Base-by-base conservation (phyloP, 2,329 filamentous ascomycete genomes). In the Botrytis sinoallii region DNA sequence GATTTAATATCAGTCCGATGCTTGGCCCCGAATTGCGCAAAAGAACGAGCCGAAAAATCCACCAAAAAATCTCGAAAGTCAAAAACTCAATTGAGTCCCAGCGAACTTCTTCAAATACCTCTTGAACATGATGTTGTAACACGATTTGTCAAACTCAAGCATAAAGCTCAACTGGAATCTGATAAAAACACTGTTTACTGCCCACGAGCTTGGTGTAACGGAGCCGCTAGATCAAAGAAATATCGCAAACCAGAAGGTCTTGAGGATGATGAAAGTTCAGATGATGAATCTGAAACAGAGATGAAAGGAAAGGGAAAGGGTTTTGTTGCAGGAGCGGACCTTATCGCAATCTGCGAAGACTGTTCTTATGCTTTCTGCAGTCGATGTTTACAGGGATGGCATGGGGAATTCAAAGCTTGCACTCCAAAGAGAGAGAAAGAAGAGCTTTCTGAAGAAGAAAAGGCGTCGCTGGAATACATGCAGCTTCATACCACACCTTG, bases 141-240 rank as follows among this genome's bases (percentile, higher is more conserved):
- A 79, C 91, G 96, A 72, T 99, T 97, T 81, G 93, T 97, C 7
- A 90, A 90, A 55, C 87, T 98, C 75, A 98, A 96, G 84, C 93
- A 97, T 80, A 98, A 98, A 84, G 93, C 92, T 77, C 92, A 94
- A 81, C 88, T 98, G 4, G 96, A 98, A 82, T 91, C 93, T 0
- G 95, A 98, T 83, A 97, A 95, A 80, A 92, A 91, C 74, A 98
- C 95, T 0, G 88, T 98, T 48, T 98, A 97, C 82, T 99, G 96
- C 79, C 96, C 96, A 0, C 89, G 96, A 14, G 87, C 90, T 73
- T 98, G 95, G 93, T 99, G 96, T 81, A 93, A 96, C 82, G 95
- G 94, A 9, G 93, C 95, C 4, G 95, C 95, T 40, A 89, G 90
- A 64, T 93, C 92, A 35, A 92, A 91, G 80, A 90, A 88, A 78